Evolutionary conservation across 169 alveolate genomes (phyloP).

Genomic region (Perkinsus chesapeaki): DNA sequence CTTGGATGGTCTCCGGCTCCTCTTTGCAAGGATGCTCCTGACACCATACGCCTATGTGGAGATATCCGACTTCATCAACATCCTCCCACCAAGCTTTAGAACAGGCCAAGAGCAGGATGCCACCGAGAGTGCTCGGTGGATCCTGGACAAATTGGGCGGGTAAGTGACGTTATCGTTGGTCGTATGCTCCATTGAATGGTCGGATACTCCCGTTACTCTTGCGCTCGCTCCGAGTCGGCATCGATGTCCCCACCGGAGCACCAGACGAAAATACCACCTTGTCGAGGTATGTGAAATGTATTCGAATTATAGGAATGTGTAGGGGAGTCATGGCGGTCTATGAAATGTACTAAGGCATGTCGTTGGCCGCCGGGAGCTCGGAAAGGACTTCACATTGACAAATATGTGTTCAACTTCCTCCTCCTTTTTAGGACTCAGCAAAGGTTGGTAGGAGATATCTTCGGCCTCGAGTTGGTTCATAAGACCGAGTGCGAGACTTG

Average conservation of each 20-base stretch:
- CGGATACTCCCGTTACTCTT: no score
- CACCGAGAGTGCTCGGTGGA: not conserved
- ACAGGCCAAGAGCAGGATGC: not conserved
- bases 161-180: not conserved
- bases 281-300: no score
- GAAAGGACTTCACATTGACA: no score
- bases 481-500: not conserved
- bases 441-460: not conserved
- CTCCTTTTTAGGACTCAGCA: not conserved
- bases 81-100: not conserved
- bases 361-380: no score
- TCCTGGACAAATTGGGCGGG: not conserved
- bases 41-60: not conserved
- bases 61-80: not conserved
- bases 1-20: not conserved
- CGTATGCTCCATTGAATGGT: no score
- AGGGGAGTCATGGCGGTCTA: no score
- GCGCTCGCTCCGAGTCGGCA: no score
- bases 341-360: no score
- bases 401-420: not conserved
- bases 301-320: no score
- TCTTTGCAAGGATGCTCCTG: not conserved
- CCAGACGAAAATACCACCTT: no score
- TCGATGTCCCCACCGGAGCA: no score
- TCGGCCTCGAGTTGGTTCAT: not conserved